These are phyloP conservation scores for Zoysia pacifica DNA, from an alignment of 176 grass and related monocot species.

Conservation along the genomic window DNA sequence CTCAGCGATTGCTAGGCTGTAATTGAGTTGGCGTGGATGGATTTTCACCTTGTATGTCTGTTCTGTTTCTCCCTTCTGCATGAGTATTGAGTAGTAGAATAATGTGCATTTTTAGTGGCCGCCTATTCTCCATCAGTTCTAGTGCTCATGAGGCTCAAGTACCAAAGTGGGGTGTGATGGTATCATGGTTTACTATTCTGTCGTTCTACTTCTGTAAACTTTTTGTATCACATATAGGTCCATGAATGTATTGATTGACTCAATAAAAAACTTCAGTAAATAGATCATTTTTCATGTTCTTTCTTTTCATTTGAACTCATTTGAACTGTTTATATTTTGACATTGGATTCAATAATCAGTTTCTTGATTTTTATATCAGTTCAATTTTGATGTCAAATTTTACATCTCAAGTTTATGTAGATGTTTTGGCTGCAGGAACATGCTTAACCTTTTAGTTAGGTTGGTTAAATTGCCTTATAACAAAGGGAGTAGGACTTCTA, in stretches of 20 bases:
- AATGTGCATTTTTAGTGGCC: conserved; percentile 24
- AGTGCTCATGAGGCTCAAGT: conserved; percentile 19
- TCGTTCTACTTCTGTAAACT: conserved; percentile 14
- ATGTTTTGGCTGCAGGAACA: background rate
- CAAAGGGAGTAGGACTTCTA: background rate
- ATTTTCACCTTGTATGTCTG: background rate
- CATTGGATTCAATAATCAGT: background rate
- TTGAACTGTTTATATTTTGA: background rate
- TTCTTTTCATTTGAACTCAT: background rate
- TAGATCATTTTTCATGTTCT: background rate
- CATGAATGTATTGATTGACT: conserved; percentile 35
- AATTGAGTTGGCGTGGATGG: conserved; percentile 17
- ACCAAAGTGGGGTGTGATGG: conserved; percentile 12
- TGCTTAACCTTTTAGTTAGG: background rate
- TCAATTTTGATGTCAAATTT: background rate
- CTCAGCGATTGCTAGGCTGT: conserved; percentile 56
- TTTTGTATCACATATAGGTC: conserved; percentile 10
- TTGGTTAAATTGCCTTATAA: background rate
- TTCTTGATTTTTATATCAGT: background rate
- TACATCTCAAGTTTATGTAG: background rate
- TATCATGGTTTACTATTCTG: background rate
- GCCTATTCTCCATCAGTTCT: background rate
- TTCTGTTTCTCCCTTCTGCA: conserved; percentile 3
- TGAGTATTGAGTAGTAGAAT: conserved; percentile 20
- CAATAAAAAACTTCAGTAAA: conserved; percentile 36